Evolutionary conservation across 2,329 filamentous ascomycete species (phyloP), one percentile per base, ranked within the genome.

Genomic region (Colletotrichum coccodes): DNA sequence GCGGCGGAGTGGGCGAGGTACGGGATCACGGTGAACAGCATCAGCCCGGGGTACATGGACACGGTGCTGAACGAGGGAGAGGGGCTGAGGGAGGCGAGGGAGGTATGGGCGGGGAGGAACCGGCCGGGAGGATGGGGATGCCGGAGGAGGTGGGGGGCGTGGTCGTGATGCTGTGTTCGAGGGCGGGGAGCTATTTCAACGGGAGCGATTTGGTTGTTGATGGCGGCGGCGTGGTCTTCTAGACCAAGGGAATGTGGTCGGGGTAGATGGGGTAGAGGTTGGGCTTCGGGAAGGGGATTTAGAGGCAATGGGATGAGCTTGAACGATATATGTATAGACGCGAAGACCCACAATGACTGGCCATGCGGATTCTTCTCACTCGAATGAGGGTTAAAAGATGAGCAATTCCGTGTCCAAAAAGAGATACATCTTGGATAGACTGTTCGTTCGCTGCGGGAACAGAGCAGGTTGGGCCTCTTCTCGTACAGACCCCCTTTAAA

Each of bases 11-110:
- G 92, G 92, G 90, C 90, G 1, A 79, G 82, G 1, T 86, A 91
- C 75, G 92, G 92, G 0, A 92, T 95, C 69, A 80, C 90, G 3
- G 89, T 92, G 6, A 94, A 95, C 73, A 88, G 84, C 21, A 84
- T 95, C 50, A 89, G 86, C 44, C 92, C 92, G 0, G 92, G 92
- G 0, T 94, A 94, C 73, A 93, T 94, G 89, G 91, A 93, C 73
- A 94, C 91, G 0, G 87, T 93, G 14, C 79, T 94, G 54, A 94
- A 94, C 74, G 89, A 89, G 68, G 90, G 90, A 0, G 84, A 86
- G 8, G 87, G 87, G 0, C 76, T 93, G 53, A 83, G 83, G 12
- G 81, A 82, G 42, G 84, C 85, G 42, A 81, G 87, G 65, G 79
- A 80, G 34, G 82, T 85, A 2, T 93, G 91, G 91, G 82, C 82